phyloP scores from a whole-genome alignment of 495 filamentous ascomycete genomes.

The Xylaria bambusicola region DNA sequence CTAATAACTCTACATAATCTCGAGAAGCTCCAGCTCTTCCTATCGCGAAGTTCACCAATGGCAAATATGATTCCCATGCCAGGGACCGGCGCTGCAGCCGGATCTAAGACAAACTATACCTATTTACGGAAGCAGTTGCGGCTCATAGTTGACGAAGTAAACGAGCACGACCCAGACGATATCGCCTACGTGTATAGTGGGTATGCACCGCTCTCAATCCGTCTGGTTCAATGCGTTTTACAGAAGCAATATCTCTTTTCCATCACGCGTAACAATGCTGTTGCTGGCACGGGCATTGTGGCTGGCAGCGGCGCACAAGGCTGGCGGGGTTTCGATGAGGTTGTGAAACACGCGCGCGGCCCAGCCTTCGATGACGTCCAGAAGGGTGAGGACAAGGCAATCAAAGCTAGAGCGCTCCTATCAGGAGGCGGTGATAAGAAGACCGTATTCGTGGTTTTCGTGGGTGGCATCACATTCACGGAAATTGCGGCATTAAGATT shows the following conservation, averaged over 20 bases:
- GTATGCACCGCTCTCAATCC: slow-evolving; percentile 90
- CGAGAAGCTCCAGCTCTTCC: slow-evolving; percentile 84
- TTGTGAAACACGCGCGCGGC: slow-evolving; percentile 80
- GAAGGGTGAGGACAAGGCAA: slow-evolving; percentile 89
- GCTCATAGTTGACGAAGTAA: slow-evolving; percentile 94
- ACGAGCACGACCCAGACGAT: slow-evolving; percentile 94
- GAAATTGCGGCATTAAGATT: slow-evolving; percentile 95
- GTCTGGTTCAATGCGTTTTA: slow-evolving; percentile 90
- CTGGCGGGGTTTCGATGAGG: slow-evolving; percentile 89
- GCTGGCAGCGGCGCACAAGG: slow-evolving; percentile 67
- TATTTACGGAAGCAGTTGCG: slow-evolving; percentile 81
- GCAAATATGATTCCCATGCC: slow-evolving; percentile 70
- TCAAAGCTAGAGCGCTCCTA: slow-evolving; percentile 82
- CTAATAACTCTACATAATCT: slow-evolving; percentile 85
- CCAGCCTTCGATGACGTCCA: slow-evolving; percentile 90
- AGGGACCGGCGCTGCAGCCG: slow-evolving; percentile 53
- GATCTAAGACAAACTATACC: slow-evolving; percentile 85
- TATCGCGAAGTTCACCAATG: slow-evolving; percentile 68
- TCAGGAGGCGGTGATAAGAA: slow-evolving; percentile 73
- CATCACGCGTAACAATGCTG: slow-evolving; percentile 60
- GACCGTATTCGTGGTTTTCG: slow-evolving; percentile 88
- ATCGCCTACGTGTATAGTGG: slow-evolving; percentile 97
- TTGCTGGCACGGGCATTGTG: slow-evolving; percentile 47
- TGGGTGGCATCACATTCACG: slow-evolving; percentile 92
- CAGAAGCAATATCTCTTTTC: slow-evolving; percentile 83